Base-by-base conservation (phyloP, 2,329 filamentous ascomycete genomes). In the Fusarium floridanum region DNA sequence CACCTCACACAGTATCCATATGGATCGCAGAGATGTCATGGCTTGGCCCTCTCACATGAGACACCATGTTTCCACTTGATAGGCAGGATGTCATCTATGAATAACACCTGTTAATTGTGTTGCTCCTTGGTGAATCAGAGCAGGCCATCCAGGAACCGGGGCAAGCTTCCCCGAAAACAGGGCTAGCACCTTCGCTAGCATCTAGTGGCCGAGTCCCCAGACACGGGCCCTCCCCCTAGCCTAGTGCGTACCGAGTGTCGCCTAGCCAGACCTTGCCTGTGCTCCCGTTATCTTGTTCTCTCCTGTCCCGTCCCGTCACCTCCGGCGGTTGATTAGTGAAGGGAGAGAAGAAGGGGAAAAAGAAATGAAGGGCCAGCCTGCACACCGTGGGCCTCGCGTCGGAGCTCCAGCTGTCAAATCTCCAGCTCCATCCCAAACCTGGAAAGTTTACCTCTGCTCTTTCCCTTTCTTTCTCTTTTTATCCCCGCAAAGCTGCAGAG, bases 161-260 rank as follows among this genome's bases (percentile, higher is more conserved):
- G 63, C 45, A 64, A 61, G 48, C 45, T 48, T 53, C 36, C 62
- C 57, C 34, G 22, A 67, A 60, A 59, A 70, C 61, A 53, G 66
- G 55, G 72, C 72, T 75, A 73, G 45, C 39, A 17, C 11, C 12
- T 59, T 69, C 68, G 64, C 71, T 74, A 72, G 50, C 17, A n/a
- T 72, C 69, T 75, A 74, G 72, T 72, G 72, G 72, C 72, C 72
- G 64, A 37, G 16, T 20, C 71, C 71, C 72, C 64, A 70, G 64
- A 72, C 56, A 65, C 68, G 72, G 43, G 55, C 27, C 32, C 32
- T 41, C 60, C 63, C 64, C 64, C 67, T 71, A 68, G 73, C 12
- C 34, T 36, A 36, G 34, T 36, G 34, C 34, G 12, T 36, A 36
- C 34, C 34, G 34, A 36, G 34, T 36, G 34, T 36, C 34, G 34